Conservation (phyloP, 805 yeast species). For the Candida mattraensis region DNA sequence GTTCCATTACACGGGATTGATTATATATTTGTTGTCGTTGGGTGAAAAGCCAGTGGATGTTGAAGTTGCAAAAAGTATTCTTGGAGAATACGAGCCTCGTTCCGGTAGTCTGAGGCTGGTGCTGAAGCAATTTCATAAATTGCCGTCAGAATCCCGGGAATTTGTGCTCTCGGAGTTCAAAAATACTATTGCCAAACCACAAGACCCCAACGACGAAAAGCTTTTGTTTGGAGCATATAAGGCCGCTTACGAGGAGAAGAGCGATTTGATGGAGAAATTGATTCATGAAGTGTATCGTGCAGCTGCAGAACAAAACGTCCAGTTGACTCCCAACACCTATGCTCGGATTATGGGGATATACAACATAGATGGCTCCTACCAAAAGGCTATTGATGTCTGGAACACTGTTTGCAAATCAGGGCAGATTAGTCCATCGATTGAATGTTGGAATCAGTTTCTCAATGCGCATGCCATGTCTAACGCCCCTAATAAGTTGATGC, state of each 20-base stretch:
- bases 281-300: constrained; percentile 21
- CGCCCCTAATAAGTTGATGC: constrained; percentile 29
- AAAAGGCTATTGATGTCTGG: constrained; percentile 48
- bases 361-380: constrained; percentile 36
- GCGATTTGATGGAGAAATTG: constrained; percentile 15
- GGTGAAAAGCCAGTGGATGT: constrained; percentile 18
- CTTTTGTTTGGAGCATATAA: constrained; percentile 15
- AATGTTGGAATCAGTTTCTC: constrained; percentile 61
- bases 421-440: constrained; percentile 21
- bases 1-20: constrained; percentile 17
- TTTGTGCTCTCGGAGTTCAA: constrained; percentile 10
- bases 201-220: constrained; percentile 24
- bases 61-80: constrained; percentile 24
- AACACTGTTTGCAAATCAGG: constrained; percentile 43
- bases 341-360: constrained; percentile 47
- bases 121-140: background rate
- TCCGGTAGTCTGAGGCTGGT: constrained; percentile 2
- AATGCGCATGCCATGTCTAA: constrained; percentile 30
- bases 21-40: constrained; percentile 22
- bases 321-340: constrained; percentile 42
- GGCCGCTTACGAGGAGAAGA: constrained; percentile 20
- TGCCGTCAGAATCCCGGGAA: constrained; percentile 9
- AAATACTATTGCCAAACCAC: constrained; percentile 1
- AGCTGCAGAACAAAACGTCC: constrained; percentile 29
- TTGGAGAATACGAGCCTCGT: constrained; percentile 8